phyloP scores from a whole-genome alignment of 2,329 filamentous ascomycete genomes.

The Fusarium sarcochroum region DNA sequence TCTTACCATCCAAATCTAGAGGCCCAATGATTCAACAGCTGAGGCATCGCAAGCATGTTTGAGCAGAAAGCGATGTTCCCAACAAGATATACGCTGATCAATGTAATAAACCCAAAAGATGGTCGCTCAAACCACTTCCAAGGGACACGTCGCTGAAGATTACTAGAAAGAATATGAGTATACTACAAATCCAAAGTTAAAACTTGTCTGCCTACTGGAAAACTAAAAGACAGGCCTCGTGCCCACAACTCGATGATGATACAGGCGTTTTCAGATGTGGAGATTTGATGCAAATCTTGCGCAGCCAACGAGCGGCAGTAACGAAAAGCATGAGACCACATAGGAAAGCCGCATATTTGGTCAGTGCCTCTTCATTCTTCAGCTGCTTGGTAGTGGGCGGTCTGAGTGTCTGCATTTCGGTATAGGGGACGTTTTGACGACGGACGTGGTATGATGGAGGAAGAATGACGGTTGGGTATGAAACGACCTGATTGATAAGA shows the following conservation, averaged over 20 bases:
- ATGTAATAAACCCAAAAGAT: neutral
- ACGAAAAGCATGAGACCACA: neutral
- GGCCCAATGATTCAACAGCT: conserved; percentile 7
- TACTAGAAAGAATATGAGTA: neutral
- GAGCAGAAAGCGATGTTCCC: conserved; percentile 1
- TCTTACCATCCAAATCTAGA: conserved; percentile 46
- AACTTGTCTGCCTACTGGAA: neutral
- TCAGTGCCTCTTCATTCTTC: conserved; percentile 11
- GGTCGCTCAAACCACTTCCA: neutral
- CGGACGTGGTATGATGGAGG: neutral
- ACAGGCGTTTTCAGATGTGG: neutral
- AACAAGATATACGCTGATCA: neutral
- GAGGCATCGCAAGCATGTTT: conserved; percentile 1
- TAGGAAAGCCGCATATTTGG: conserved; percentile 6
- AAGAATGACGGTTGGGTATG: neutral
- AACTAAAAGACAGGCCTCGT: neutral
- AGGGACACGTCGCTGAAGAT: neutral
- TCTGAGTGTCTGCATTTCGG: neutral
- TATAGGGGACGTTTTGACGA: neutral
- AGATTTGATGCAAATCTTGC: neutral
- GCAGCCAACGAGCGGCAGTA: neutral
- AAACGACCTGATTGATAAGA: conserved; percentile 1
- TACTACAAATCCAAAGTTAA: rapidly evolving
- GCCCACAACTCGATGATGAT: rapidly evolving
- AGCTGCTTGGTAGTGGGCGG: conserved; percentile 2